Conservation (phyloP, 192 early-diverging fungal genomes). For the Mortierella hygrophila region DNA sequence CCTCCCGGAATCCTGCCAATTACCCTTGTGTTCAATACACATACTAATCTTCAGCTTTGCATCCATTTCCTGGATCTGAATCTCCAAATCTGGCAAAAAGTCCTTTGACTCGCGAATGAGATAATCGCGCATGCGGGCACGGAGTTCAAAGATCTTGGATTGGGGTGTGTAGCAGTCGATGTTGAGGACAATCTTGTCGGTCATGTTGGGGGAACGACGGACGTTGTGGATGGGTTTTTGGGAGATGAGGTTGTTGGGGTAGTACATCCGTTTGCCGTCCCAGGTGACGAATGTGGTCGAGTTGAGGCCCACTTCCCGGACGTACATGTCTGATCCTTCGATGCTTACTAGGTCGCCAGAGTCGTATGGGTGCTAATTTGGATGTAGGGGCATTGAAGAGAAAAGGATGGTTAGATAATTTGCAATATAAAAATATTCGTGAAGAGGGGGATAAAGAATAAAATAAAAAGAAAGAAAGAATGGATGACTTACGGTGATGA, state of each 20-base stretch:
- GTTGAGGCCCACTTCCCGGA: slow-evolving; percentile 82
- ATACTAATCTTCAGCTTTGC: slow-evolving; percentile 74
- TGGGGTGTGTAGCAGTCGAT: slow-evolving; percentile 81
- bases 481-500: slow-evolving; percentile 62
- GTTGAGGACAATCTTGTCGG: slow-evolving; percentile 62
- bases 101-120: slow-evolving; percentile 70
- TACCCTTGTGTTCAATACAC: slow-evolving; percentile 80
- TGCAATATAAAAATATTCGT: not conserved
- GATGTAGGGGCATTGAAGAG: not conserved
- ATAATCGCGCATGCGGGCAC: slow-evolving; percentile 74
- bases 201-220: slow-evolving; percentile 72
- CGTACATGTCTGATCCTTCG: slow-evolving; percentile 74
- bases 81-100: slow-evolving; percentile 64
- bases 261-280: slow-evolving; percentile 86
- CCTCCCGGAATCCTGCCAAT: slow-evolving; percentile 81
- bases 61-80: slow-evolving; percentile 71
- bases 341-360: slow-evolving; percentile 88
- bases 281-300: slow-evolving; percentile 85
- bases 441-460: not conserved
- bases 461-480: not conserved
- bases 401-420: not conserved
- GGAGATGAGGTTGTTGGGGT: slow-evolving; percentile 76
- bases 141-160: slow-evolving; percentile 72
- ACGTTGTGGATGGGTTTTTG: slow-evolving; percentile 79
- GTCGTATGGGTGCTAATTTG: slow-evolving; percentile 47